These are phyloP conservation scores for Phytophthora podocarpi DNA, from an alignment of 352 stramenopile genomes.

Conservation along the genomic window DNA sequence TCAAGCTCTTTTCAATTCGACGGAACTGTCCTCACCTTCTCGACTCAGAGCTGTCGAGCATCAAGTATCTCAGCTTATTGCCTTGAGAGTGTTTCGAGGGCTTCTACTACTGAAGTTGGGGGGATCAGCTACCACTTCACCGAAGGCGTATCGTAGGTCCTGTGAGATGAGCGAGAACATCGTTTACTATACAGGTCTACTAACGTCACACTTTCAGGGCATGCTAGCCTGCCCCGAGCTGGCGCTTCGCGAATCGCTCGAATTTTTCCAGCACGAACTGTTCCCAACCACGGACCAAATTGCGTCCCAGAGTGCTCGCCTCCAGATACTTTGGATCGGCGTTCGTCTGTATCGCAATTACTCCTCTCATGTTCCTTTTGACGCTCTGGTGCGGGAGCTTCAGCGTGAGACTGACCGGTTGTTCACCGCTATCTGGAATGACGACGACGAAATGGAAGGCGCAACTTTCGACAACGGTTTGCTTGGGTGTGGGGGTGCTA, in stretches of 20 bases:
- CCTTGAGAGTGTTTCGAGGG: conserved; percentile 61
- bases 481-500: conserved; percentile 30
- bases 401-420: conserved; percentile 38
- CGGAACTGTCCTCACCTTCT: conserved; percentile 6
- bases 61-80: conserved; percentile 66
- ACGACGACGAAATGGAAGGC: conserved; percentile 31
- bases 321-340: conserved; percentile 67
- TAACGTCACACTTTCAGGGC: conserved; percentile 59
- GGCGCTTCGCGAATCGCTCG: conserved; percentile 59
- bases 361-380: conserved; percentile 36
- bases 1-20: conserved; percentile 41
- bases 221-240: conserved; percentile 38
- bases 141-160: conserved; percentile 34
- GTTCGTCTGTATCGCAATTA: conserved; percentile 47
- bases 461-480: conserved; percentile 50
- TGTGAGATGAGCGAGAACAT: conserved; percentile 37
- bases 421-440: conserved; percentile 23
- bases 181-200: conserved; percentile 61
- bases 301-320: conserved; percentile 44
- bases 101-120: conserved; percentile 51
- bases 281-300: conserved; percentile 55
- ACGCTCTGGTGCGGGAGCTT: conserved; percentile 52
- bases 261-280: conserved; percentile 67
- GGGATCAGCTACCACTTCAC: conserved; percentile 30
- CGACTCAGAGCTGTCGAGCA: conserved; percentile 17